Conservation (phyloP, 805 yeast species). For the Clavispora vitiphila region DNA sequence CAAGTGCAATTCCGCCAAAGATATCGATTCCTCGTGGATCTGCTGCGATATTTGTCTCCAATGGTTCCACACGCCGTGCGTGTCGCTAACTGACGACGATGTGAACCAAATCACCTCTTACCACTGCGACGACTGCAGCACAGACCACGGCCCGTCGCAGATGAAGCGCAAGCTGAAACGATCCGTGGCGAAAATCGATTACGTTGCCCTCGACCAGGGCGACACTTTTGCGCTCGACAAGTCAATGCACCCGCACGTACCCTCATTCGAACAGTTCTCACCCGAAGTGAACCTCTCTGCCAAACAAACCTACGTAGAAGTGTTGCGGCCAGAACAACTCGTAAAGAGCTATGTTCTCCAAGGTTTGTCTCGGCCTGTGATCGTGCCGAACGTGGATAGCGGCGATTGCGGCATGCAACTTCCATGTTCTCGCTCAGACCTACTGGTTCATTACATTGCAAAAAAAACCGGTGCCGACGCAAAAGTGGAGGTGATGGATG, state of each 20-base stretch:
- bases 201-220: conserved; percentile 75
- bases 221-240: conserved; percentile 45
- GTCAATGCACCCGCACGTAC: conserved; percentile 50
- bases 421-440: conserved; percentile 37
- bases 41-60: conserved; percentile 50
- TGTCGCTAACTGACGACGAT: conserved; percentile 17
- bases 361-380: conserved; percentile 41
- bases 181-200: conserved; percentile 54
- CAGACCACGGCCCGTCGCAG: conserved; percentile 45
- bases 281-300: conserved; percentile 8
- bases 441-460: conserved; percentile 54
- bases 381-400: conserved; percentile 29
- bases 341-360: conserved; percentile 30
- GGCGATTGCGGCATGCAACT: conserved; percentile 43
- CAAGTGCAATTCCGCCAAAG: not conserved
- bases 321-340: conserved; percentile 29
- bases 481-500: conserved; percentile 83
- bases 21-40: conserved; percentile 39
- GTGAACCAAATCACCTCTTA: conserved; percentile 39
- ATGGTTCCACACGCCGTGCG: conserved; percentile 55
- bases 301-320: conserved; percentile 18
- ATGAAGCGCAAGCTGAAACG: conserved; percentile 53
- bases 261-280: conserved; percentile 11
- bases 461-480: conserved; percentile 57
- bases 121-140: conserved; percentile 51